Evolutionary conservation across 352 stramenopile genomes (phyloP).

Genomic region (Pythium aristosporum): DNA sequence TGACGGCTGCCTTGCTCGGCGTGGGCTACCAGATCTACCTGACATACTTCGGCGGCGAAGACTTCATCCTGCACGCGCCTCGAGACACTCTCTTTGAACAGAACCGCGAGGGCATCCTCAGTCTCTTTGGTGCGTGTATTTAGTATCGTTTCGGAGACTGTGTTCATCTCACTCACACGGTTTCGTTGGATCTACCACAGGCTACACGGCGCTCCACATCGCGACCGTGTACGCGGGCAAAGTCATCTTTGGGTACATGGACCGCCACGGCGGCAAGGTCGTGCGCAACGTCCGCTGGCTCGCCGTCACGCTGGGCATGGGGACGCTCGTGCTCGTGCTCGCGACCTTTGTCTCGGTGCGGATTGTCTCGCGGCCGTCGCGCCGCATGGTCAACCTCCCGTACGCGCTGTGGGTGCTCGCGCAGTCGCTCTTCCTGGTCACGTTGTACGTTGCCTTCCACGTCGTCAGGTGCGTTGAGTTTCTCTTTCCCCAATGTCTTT

Average conservation of each 20-base stretch:
- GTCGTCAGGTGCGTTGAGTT: constrained; percentile 50
- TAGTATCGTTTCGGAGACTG: too few relatives aligned
- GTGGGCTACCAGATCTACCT: constrained; percentile 81
- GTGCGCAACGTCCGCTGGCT: constrained; percentile 72
- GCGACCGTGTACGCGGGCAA: constrained; percentile 60
- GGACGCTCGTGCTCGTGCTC: constrained; percentile 38
- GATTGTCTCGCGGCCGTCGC: constrained; percentile 59
- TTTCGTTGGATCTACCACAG: constrained; percentile 31
- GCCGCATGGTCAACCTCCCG: constrained; percentile 81
- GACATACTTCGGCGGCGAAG: constrained; percentile 65
- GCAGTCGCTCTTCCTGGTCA: constrained; percentile 56
- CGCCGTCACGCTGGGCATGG: constrained; percentile 40
- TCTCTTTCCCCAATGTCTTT: background rate
- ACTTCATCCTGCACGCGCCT: constrained; percentile 74
- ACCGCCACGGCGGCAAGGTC: constrained; percentile 51
- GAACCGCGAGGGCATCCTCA: constrained; percentile 96
- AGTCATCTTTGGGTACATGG: constrained; percentile 68
- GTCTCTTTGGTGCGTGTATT: constrained; percentile 57
- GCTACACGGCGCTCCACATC: constrained; percentile 92
- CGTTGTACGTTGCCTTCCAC: constrained; percentile 56
- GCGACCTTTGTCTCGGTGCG: constrained; percentile 58
- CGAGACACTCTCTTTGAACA: constrained; percentile 83
- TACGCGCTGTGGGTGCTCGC: constrained; percentile 82
- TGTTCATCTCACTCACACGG: background rate
- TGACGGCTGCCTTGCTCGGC: constrained; percentile 40